A percentile compares a stretch with the other conserved stretches of the same genome.
These are phyloP conservation scores for Gossypium lobatum DNA, from an alignment of 441 rosid genomes.

Conservation along the genomic window DNA sequence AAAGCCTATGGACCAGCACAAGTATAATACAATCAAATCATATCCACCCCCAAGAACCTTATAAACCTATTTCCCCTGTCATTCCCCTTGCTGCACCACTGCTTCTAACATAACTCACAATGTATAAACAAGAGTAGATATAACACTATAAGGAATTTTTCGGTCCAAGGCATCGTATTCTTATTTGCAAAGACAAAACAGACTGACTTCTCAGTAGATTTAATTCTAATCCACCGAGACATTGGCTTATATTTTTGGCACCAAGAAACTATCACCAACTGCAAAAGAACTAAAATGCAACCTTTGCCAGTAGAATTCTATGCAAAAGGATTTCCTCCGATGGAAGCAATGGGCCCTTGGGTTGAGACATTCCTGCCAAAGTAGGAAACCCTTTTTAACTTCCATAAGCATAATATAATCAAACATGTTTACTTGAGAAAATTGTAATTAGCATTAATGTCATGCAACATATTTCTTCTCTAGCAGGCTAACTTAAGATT, in stretches of 20 bases:
- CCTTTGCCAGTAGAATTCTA: constrained; percentile 23
- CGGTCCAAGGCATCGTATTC: constrained; percentile 7
- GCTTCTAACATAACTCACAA: constrained; percentile 8
- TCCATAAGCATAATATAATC: not conserved
- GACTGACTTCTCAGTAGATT: constrained; percentile 5
- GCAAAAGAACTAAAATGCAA: constrained; percentile 7
- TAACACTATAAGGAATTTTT: not conserved
- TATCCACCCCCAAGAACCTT: not conserved
- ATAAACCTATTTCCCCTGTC: not conserved
- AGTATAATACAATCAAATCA: not conserved
- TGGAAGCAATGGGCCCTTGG: constrained; percentile 67
- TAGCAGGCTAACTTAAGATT: not conserved
- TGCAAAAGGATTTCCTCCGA: constrained; percentile 87
- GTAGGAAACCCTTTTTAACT: not conserved
- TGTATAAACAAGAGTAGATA: constrained; percentile 6
- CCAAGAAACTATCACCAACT: constrained; percentile 15
- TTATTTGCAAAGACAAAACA: constrained; percentile 18
- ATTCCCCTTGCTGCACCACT: constrained; percentile 5
- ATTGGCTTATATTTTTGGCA: not conserved
- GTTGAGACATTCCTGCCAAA: constrained; percentile 50
- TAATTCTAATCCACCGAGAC: not conserved
- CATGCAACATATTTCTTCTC: not conserved
- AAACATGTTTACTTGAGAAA: not conserved
- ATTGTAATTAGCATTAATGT: not conserved
- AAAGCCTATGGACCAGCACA: not conserved